Evolutionary conservation across 2,329 filamentous ascomycete species (phyloP), one percentile per base, ranked within the genome.

Genomic region (Huntiella abstrusa): DNA sequence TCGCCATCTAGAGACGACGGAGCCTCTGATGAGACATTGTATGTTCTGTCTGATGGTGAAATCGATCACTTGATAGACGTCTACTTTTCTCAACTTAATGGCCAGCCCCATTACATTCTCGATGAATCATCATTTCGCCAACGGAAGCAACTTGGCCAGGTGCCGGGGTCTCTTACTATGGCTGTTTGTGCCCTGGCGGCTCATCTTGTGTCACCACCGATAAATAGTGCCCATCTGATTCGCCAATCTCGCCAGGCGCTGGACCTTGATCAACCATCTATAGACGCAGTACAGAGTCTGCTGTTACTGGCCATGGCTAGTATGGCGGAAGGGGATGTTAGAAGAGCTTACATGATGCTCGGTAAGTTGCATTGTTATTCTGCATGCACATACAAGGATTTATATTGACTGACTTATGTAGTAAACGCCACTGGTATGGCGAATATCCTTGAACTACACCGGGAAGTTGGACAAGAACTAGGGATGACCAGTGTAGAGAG

Each of bases 321-420:
- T 55, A 84, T 78, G 42, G 83, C 84, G 33, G 69, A 76, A 28
- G 84, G 85, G 19, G 77, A 80, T 55, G 83, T 84, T 12, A 88
- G 83, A 62, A 91, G 83, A 60, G 79, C 83, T 1, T 91, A 86
- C 54, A 92, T 92, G 84, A 68, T 86, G 35, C 68, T 92, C 54
- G 75, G 83, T 83, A 76, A 15, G 65, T 55, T 19, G 12, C 13
- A 12, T 34, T 19, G n/a, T n/a, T 17, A 1, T 17, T 4, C 8
- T 4, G 37, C 15, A 41, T 38, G 12, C 16, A 4, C 5, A 43
- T 16, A 11, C 32, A 28, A n/a, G 10, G 15, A 41, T n/a, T 12
- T 33, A 7, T 33, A 33, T 39, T 33, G 6, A 19, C 11, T 11
- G 43, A 65, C 70, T 53, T 71, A 53, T 32, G 1, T 53, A 86